Evolutionary conservation across 78 protist genomes (phyloP), one percentile per base, ranked within the genome.

Genomic region (Dictyostelium purpureum): DNA sequence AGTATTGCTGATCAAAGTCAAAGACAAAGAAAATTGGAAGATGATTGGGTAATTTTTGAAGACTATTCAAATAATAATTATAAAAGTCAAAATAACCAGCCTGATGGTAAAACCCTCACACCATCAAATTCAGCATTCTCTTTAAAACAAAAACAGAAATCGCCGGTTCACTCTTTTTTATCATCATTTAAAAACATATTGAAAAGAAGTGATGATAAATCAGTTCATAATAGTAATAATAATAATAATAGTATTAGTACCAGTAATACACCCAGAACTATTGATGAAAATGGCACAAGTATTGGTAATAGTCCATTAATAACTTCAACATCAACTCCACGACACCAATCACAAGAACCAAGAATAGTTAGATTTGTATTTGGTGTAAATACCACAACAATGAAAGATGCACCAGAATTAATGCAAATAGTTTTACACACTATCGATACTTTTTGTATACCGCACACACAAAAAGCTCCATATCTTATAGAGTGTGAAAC

Each of bases 341-440:
- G 1, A 47, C 38, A 56, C 6, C 87, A 78, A 38, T n/a, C 6
- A 24, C 56, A 63, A 40, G 87, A 89, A 56, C 95, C 95, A 47
- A 90, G 95, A 76, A 63, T 74, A n/a, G 89, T 90, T 63, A 90
- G 95, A 67, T 90, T 90, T 63, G 95, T 81, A 51, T 90, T 90
- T 66, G 89, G 95, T 54, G 79, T 79, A 3, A 69, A 90, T 24
- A 90, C 95, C 5, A 90, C 95, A 35, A 66, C 89, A 5, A 63
- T 81, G 80, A 90, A 74, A 51, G 77, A 85, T 47, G 95, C 95
- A 31, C 78, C 85, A 24, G 95, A 90, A 31, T 26, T 90, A 38
- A 79, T 90, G 89, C 65, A 90, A 71, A 85, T 79, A 54, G 95
- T 90, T 10, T 43, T 90, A 19, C 26, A 76, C 16, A 81, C 73